Base-by-base conservation (phyloP, 805 yeast genomes). In the Zygoascus biomembranicola region DNA sequence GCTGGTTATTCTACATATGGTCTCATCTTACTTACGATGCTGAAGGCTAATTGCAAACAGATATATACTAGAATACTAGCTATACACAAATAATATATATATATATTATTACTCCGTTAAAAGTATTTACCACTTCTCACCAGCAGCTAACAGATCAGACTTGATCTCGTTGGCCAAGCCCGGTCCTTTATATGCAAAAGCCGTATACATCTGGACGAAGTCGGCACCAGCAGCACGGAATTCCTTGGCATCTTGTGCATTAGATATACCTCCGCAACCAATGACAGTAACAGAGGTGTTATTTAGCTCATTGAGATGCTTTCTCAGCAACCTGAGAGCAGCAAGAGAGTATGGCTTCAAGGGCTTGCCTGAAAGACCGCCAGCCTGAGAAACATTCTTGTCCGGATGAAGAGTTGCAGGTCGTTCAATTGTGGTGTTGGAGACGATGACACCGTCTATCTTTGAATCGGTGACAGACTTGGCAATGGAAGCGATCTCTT, bases 221-320 rank as follows among this genome's bases (percentile, higher is more conserved):
- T 85, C 77, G 13, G 98, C 98, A 54, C 98, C 98, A 1, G 97
- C 96, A 63, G 80, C 81, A 35, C 94, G 96, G 69, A 84, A 92
- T 60, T 90, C 97, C 49, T 90, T 72, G 0, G 90, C 97, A 66
- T 92, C 98, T 59, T 81, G 76, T 53, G 96, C 98, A 23, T 75
- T 71, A n/a, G 85, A 75, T 60, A 92, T 89, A 59, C 98, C 98
- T 54, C 98, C 98, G 70, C 97, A 90, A 35, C 98, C 98, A 59
- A 92, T 78, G 44, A 92, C 76, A 1, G 90, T 86, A 58, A 90
- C 69, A 51, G 81, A 76, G 41, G n/a, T 28, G 49, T 46, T 46
- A 8, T 32, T 19, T 8, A 31, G 49, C 57, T 80, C 87, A 62
- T 88, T 88, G 39, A 95, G 79, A 65, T 86, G 77, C 61, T 86